Evolutionary conservation across 345 rosid genomes (phyloP).

Genomic region (Citrus australasica): DNA sequence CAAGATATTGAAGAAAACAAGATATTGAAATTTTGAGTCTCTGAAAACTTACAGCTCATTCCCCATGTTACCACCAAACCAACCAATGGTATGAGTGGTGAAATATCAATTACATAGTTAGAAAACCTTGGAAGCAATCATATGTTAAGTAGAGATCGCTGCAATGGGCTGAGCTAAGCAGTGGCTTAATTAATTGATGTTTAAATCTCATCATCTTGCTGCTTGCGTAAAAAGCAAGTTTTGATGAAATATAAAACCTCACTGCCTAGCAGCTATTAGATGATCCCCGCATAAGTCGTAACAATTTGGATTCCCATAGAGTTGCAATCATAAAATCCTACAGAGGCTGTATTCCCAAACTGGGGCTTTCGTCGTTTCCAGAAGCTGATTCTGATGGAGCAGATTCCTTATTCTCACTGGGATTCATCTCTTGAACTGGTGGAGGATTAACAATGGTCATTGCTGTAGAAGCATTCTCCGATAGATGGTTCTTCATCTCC

Average conservation of each 20-base stretch:
- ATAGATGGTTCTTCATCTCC: conserved; percentile 82
- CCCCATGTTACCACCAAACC: background rate
- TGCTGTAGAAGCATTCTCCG: conserved; percentile 36
- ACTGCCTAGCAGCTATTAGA: background rate
- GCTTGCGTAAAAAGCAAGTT: background rate
- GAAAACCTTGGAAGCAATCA: background rate
- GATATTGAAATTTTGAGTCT: too few species aligned
- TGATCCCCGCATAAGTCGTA: background rate
- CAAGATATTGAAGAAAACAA: too few species aligned
- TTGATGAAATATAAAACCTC: background rate
- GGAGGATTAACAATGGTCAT: conserved; percentile 69
- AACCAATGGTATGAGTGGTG: background rate
- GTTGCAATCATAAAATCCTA: conserved; percentile 19
- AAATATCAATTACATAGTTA: background rate
- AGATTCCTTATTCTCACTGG: conserved; percentile 29
- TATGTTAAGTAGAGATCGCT: too few species aligned
- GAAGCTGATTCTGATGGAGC: conserved; percentile 34
- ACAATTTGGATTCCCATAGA: background rate
- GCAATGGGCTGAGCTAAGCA: background rate
- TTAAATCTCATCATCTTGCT: background rate
- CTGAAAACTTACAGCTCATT: too few species aligned
- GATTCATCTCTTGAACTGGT: conserved; percentile 68
- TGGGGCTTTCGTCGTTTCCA: conserved; percentile 31
- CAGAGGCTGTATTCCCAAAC: conserved; percentile 52
- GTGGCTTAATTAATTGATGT: background rate